Percentiles rank a stretch among this genome's conserved stretches.
These are phyloP conservation scores for Hypocreales sp. DNA, from an alignment of 2,329 filamentous ascomycete genomes.

Conservation along the genomic window DNA sequence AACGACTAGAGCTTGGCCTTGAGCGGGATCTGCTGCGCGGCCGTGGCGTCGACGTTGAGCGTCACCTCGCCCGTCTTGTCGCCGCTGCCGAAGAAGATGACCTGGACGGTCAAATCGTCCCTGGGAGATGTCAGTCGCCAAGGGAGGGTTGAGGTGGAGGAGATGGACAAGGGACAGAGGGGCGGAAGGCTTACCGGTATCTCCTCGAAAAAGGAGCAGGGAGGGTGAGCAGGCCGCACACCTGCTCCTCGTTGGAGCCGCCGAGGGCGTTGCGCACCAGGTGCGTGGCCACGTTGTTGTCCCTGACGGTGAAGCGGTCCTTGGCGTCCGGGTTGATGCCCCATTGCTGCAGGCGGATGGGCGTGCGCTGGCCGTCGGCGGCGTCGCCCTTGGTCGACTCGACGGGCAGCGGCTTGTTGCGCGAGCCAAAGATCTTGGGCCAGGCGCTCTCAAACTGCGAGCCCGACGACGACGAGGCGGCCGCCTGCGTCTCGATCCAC, in stretches of 20 bases:
- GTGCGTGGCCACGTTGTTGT: constrained; percentile 93
- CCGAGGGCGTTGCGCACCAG: constrained; percentile 89
- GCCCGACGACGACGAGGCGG: constrained; percentile 25
- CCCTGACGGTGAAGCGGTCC: constrained; percentile 81
- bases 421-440: constrained; percentile 45
- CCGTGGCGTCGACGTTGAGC: constrained; percentile 77
- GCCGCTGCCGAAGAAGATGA: constrained; percentile 91
- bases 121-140: constrained; percentile 25
- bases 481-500: constrained; percentile 74
- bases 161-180: background rate
- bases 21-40: constrained; percentile 21
- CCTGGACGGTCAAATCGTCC: constrained; percentile 92
- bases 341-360: constrained; percentile 85
- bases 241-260: constrained; percentile 83
- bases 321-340: constrained; percentile 59
- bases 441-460: constrained; percentile 58
- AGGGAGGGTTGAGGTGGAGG: no score
- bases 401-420: constrained; percentile 50
- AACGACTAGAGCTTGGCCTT: constrained; percentile 22
- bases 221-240: constrained; percentile 80
- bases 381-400: constrained; percentile 41
- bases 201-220: constrained; percentile 81
- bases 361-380: constrained; percentile 62
- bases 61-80: constrained; percentile 63
- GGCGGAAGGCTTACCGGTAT: constrained; percentile 48